Evolutionary conservation across 306 rosid species (phyloP).

Genomic region (Cicer cuneatum): DNA sequence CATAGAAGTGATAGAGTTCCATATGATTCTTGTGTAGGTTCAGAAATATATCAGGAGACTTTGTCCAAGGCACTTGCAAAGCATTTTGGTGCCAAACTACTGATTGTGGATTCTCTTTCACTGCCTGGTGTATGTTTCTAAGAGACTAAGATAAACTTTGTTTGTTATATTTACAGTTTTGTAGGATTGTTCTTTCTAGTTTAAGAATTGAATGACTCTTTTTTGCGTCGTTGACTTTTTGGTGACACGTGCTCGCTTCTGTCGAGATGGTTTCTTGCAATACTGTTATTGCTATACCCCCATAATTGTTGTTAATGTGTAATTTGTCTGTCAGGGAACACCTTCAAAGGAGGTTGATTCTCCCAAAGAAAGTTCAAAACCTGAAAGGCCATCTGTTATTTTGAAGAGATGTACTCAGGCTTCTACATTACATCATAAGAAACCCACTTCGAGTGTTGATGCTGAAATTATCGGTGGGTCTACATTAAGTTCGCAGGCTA

Average conservation of each 20-base stretch:
- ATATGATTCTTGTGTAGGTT: conserved; percentile 62
- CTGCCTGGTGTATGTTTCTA: conserved; percentile 84
- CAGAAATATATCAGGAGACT: conserved; percentile 91
- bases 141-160: conserved; percentile 12
- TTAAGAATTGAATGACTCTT: not conserved
- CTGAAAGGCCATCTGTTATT: conserved; percentile 59
- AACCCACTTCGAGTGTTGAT: conserved; percentile 88
- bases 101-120: conserved; percentile 81
- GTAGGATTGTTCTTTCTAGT: conserved; percentile 15
- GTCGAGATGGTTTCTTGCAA: conserved; percentile 15
- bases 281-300: not conserved
- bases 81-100: conserved; percentile 79
- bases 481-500: conserved; percentile 75
- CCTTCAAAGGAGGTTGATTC: conserved; percentile 65
- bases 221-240: not conserved
- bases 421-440: conserved; percentile 62
- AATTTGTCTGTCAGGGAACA: conserved; percentile 59
- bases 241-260: conserved; percentile 2
- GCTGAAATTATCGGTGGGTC: conserved; percentile 90
- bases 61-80: conserved; percentile 89
- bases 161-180: conserved; percentile 18
- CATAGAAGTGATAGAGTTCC: conserved; percentile 19
- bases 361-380: conserved; percentile 65
- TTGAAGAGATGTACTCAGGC: conserved; percentile 65
- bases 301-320: conserved; percentile 29